phyloP scores from a whole-genome alignment of 257 asterid species.

The Nicotiana tabacum region DNA sequence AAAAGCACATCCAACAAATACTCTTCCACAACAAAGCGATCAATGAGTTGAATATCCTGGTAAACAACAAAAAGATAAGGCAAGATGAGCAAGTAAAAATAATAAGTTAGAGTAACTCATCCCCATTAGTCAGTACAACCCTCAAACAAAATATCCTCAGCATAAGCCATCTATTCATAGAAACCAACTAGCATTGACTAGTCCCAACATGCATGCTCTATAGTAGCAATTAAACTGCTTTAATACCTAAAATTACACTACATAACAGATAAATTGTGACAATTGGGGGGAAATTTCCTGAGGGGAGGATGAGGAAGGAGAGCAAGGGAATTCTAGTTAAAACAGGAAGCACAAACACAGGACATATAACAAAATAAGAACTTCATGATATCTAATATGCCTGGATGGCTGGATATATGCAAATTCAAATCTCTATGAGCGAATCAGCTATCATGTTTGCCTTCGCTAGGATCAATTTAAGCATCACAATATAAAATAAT shows the following conservation, averaged over 20 bases:
- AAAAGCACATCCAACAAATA: conserved; percentile 88
- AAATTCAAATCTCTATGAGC: background rate
- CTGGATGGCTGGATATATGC: background rate
- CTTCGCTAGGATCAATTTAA: background rate
- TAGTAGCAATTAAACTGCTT: background rate
- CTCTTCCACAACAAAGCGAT: conserved; percentile 93
- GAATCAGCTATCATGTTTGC: background rate
- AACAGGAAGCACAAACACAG: background rate
- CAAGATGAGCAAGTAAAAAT: conserved; percentile 8
- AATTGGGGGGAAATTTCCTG: background rate
- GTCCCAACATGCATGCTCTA: background rate
- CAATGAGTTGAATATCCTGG: conserved; percentile 90
- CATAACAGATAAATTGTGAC: background rate
- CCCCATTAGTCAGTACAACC: background rate
- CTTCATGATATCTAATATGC: background rate
- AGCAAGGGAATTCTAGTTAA: background rate
- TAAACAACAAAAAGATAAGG: conserved; percentile 10
- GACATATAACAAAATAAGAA: background rate
- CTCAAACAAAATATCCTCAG: background rate
- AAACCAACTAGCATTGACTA: background rate
- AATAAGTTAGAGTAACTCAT: background rate
- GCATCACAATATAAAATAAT: background rate
- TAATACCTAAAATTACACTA: background rate
- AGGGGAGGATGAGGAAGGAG: background rate
- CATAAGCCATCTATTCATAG: background rate